Evolutionary conservation across 2,329 filamentous ascomycete species (phyloP).

Genomic region (Parafenestella ontariensis): DNA sequence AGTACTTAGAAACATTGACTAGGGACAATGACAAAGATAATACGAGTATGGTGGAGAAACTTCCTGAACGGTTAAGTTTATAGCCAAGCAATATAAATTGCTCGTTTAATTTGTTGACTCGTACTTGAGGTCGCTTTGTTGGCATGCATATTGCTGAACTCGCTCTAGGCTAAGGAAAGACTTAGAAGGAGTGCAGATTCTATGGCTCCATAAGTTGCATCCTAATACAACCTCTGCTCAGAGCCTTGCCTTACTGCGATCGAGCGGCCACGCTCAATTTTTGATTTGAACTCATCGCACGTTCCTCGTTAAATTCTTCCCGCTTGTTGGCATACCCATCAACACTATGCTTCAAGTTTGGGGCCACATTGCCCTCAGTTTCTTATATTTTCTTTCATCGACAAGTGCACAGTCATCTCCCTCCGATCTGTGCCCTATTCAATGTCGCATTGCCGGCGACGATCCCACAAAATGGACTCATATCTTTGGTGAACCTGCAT

Average conservation of each 20-base stretch:
- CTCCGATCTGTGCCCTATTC: not conserved
- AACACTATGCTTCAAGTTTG: not conserved
- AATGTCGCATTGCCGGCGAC: not conserved
- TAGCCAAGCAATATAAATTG: not conserved
- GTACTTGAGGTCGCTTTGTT: not conserved
- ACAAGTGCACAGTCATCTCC: not conserved
- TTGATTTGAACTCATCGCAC: not conserved
- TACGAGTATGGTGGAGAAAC: not conserved
- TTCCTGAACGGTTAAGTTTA: not conserved
- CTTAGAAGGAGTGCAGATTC: not conserved
- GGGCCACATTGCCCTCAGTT: not conserved
- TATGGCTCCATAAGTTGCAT: not conserved
- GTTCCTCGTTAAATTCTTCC: too few species aligned
- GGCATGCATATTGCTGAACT: not conserved
- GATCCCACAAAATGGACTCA: not conserved
- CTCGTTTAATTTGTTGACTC: not conserved
- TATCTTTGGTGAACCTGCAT: not conserved
- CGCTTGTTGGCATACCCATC: not conserved
- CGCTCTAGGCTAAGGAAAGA: not conserved
- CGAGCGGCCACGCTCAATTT: not conserved
- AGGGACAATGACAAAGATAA: not conserved
- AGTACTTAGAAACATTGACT: not conserved
- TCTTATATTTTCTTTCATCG: not conserved
- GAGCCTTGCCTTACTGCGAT: not conserved
- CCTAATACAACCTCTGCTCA: not conserved